Base-by-base conservation (phyloP, 2,329 filamentous ascomycete species). In the Claviceps fusiformis region DNA sequence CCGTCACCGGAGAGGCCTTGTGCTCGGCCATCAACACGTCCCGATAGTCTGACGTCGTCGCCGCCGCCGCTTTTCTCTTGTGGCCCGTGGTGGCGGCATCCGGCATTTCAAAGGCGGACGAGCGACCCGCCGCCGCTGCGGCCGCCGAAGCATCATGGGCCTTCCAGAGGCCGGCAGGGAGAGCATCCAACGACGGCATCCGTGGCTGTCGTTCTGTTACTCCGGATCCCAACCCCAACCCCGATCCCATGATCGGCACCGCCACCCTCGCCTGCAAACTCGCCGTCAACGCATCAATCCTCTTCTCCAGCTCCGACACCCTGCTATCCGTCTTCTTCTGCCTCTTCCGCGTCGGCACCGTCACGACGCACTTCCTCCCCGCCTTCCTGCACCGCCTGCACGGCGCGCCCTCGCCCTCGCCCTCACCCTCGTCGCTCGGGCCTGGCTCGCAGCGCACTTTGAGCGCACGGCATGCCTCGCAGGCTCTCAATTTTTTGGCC, bases 321-420 rank as follows among this genome's bases (percentile, higher is more conserved):
- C 89, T 79, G 60, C 83, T 92, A 67, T 95, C 91, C 54, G 88
- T 90, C 75, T 95, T 95, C 75, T 92, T 95, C 73, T 92, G 88
- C 48, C 90, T 78, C 71, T 95, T 95, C 45, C 89, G 68, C 35
- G 76, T 81, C 15, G 79, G 88, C 59, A 83, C 81, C 1, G 89
- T 95, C 58, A 91, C 84, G 45, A 91, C 73, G 65, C 90, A 95
- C 59, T 76, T 76, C 43, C 89, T 76, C n/a, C 83, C 81, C 3
- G 89, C 87, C 71, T 95, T 95, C 52, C 80, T 79, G 67, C 90
- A 95, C 59, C 90, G 80, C 67, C 80, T 82, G 67, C 86, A 89
- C 3, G 84, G 77, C 5, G 82, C 82, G 29, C 85, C 79, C 31
- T 5, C 31, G 31, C 10, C 35, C 35, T 3, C 35, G 35, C 35